A percentile compares a stretch with the other conserved stretches of the same genome.
Evolutionary conservation across 192 early-diverging fungal species (phyloP).

Genomic region (Podila horticola): DNA sequence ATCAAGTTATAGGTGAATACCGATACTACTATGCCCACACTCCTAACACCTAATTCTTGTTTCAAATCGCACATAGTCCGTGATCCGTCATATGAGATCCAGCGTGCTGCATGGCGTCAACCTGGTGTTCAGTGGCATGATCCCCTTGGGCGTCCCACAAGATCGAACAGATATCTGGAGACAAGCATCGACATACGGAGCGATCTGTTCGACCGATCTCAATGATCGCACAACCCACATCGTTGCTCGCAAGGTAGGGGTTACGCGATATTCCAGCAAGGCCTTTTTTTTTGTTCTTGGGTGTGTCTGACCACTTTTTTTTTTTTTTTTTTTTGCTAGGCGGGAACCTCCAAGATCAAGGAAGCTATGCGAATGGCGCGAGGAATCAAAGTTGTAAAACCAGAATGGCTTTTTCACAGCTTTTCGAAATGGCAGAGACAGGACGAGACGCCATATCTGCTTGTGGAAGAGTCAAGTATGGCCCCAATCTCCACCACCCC

Average conservation of each 20-base stretch:
- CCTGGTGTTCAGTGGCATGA: conserved; percentile 85
- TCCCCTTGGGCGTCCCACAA: conserved; percentile 73
- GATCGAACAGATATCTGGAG: conserved; percentile 83
- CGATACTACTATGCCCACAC: background rate
- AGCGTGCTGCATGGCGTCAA: conserved; percentile 72
- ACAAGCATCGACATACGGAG: conserved; percentile 85
- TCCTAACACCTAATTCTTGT: conserved; percentile 34
- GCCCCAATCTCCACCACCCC: conserved; percentile 21
- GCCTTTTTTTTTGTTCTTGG: background rate
- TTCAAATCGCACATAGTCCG: conserved; percentile 28
- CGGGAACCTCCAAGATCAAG: conserved; percentile 80
- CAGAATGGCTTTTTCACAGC: conserved; percentile 80
- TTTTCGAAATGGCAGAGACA: conserved; percentile 75
- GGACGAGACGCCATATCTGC: conserved; percentile 72
- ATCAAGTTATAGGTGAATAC: background rate
- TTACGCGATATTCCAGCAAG: background rate
- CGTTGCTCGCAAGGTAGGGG: conserved; percentile 81
- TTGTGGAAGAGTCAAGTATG: conserved; percentile 29
- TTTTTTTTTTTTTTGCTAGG: conserved; percentile 45
- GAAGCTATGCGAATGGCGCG: conserved; percentile 59
- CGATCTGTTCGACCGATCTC: conserved; percentile 73
- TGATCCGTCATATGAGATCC: conserved; percentile 71
- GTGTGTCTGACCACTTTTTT: background rate
- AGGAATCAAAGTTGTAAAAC: conserved; percentile 60
- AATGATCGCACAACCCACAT: conserved; percentile 82